A percentile compares a stretch with the other conserved stretches of the same genome.
Conservation (phyloP, 768 basidiomycete species). For the Auriculariales sp. region DNA sequence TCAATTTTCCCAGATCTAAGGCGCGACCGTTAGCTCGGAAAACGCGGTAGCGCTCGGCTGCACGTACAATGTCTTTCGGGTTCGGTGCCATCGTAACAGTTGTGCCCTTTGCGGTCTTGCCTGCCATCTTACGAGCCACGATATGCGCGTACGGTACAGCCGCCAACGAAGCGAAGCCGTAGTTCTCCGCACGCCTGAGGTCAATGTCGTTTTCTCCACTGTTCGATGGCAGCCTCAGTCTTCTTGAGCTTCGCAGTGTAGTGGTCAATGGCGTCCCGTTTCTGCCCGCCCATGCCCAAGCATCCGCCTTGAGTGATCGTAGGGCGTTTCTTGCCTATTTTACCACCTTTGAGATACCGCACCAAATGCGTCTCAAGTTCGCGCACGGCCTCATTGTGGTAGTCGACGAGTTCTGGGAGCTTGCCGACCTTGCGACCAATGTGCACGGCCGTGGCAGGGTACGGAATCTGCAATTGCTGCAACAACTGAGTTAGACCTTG, state of each 20-base stretch:
- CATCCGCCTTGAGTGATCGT: constrained; percentile 65
- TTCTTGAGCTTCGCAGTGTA: constrained; percentile 50
- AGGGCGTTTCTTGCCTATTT: constrained; percentile 67
- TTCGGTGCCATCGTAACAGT: constrained; percentile 66
- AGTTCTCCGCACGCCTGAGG: constrained; percentile 68
- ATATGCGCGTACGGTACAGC: constrained; percentile 79
- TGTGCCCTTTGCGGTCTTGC: constrained; percentile 62
- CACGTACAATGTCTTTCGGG: constrained; percentile 70
- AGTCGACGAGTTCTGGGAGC: constrained; percentile 81
- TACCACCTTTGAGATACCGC: constrained; percentile 74
- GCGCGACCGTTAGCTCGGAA: constrained; percentile 93
- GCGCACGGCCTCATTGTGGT: constrained; percentile 86
- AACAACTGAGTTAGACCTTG: constrained; percentile 70
- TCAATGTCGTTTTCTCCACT: constrained; percentile 59
- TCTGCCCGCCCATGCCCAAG: constrained; percentile 70
- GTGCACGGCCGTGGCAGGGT: constrained; percentile 84
- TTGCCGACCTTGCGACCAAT: constrained; percentile 77
- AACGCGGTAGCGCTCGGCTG: constrained; percentile 19
- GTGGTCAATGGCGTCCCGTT: constrained; percentile 80
- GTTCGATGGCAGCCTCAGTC: constrained; percentile 61
- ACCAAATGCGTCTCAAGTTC: constrained; percentile 84
- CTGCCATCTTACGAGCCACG: constrained; percentile 54
- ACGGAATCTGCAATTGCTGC: constrained; percentile 56
- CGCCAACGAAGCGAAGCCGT: constrained; percentile 86
- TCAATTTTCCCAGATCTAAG: too few relatives aligned